These are phyloP conservation scores for Viridothelium virens DNA, from an alignment of 495 filamentous ascomycete species.

Conservation along the genomic window DNA sequence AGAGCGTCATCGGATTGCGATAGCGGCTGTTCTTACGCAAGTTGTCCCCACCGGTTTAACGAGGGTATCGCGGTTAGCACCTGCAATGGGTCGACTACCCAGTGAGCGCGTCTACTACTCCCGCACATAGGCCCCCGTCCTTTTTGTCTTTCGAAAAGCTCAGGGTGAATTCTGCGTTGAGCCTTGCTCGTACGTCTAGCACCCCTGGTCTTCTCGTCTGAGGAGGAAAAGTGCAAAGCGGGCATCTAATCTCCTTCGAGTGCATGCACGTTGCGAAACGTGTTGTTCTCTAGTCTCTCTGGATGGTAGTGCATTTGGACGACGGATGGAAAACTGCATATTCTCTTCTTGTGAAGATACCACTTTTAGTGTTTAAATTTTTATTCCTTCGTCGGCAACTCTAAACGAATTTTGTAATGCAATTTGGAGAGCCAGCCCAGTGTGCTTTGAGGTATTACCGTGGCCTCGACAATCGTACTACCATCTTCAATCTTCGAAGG, in stretches of 20 bases:
- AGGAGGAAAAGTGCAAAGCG: not conserved
- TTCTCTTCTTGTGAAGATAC: slow-evolving; percentile 9
- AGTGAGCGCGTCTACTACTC: no score
- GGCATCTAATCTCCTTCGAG: not conserved
- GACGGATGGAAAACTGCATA: not conserved
- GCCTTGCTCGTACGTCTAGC: not conserved
- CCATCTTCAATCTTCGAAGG: no score
- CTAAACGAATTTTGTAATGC: no score
- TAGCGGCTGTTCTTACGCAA: slow-evolving; percentile 13
- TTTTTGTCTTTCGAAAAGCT: not conserved
- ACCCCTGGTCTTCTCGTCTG: not conserved
- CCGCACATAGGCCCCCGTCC: not conserved
- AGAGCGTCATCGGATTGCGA: slow-evolving; percentile 35
- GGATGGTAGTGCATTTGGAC: not conserved
- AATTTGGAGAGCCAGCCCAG: no score
- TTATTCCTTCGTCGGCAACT: not conserved
- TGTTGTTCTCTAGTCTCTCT: not conserved
- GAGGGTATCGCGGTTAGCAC: not conserved
- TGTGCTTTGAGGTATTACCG: no score
- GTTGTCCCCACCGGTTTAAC: not conserved
- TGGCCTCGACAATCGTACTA: no score
- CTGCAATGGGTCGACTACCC: no score
- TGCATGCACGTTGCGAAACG: not conserved
- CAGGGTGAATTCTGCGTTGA: not conserved
- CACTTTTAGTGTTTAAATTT: slow-evolving; percentile 10